These are phyloP conservation scores for Ceratobasidium papillatum DNA, from an alignment of 1,284 basidiomycete genomes.

Conservation along the genomic window DNA sequence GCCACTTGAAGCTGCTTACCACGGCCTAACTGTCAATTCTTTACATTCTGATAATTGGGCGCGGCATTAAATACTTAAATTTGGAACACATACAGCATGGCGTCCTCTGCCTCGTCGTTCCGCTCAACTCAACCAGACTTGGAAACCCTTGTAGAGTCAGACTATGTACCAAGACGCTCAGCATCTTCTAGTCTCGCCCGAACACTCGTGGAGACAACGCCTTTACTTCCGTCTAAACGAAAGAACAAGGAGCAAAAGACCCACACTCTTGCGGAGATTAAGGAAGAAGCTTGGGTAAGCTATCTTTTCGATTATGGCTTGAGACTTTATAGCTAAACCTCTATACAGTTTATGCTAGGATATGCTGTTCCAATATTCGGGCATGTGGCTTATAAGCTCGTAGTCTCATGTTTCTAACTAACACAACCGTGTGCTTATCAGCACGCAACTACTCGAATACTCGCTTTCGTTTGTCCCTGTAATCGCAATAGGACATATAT, in stretches of 20 bases:
- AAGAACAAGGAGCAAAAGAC: not conserved
- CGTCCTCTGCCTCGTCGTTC: not conserved
- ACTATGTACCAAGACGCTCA: not conserved
- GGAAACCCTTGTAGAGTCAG: not conserved
- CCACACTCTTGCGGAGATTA: conserved; percentile 17
- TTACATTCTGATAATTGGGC: not conserved
- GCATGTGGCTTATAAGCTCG: conserved; percentile 54
- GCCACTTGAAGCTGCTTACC: conserved; percentile 16
- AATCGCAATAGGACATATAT: conserved; percentile 85
- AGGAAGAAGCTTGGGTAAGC: conserved; percentile 25
- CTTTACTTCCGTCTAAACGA: conserved; percentile 13
- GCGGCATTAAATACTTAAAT: not conserved
- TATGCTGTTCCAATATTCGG: conserved; percentile 75
- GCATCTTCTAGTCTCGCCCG: conserved; percentile 14
- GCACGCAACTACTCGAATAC: conserved; percentile 79
- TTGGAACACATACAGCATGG: not conserved
- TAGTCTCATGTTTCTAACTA: not conserved
- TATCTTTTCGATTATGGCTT: not conserved
- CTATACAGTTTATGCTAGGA: conserved; percentile 55
- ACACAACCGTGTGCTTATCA: conserved; percentile 48
- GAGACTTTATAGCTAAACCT: not conserved
- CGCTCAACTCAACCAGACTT: not conserved
- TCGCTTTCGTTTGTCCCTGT: conserved; percentile 78
- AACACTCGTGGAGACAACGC: conserved; percentile 20
- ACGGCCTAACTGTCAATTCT: not conserved